phyloP scores from a whole-genome alignment of 2,329 filamentous ascomycete genomes.

The Sordariomycetes sp. region DNA sequence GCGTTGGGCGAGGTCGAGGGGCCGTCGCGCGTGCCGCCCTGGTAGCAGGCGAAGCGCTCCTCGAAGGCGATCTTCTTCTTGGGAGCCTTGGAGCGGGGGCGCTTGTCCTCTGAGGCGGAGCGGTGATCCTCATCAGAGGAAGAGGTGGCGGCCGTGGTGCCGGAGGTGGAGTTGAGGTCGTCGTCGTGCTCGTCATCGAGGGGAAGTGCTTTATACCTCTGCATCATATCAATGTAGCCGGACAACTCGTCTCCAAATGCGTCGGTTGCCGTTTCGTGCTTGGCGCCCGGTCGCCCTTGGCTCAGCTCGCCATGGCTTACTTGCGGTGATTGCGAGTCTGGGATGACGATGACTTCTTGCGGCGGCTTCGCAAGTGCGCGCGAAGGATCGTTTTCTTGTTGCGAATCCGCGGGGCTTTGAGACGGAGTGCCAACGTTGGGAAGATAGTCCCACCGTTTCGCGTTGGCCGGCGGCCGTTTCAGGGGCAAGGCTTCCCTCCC shows the following conservation, averaged over 20 bases:
- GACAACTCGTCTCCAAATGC: conserved; percentile 45
- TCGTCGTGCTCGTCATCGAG: conserved; percentile 39
- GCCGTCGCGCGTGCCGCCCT: conserved; percentile 32
- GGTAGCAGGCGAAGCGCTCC: conserved; percentile 44
- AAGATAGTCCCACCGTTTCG: conserved; percentile 24
- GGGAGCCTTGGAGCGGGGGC: conserved; percentile 6
- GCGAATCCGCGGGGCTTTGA: conserved; percentile 3
- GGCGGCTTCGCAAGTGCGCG: not conserved
- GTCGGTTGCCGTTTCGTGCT: conserved; percentile 2
- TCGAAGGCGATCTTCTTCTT: conserved; percentile 25
- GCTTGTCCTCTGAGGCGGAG: conserved; percentile 12
- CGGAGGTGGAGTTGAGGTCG: conserved; percentile 10
- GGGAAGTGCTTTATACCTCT: conserved; percentile 47
- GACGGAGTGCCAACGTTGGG: conserved; percentile 24
- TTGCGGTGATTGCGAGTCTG: not conserved
- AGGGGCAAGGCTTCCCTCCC: conserved; percentile 13
- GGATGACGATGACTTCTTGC: not conserved
- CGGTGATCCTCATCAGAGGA: conserved; percentile 8
- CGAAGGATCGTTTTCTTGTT: not conserved
- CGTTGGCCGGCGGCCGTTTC: conserved; percentile 12
- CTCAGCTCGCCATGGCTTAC: not conserved
- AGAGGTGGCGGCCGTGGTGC: conserved; percentile 4
- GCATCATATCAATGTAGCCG: conserved; percentile 52
- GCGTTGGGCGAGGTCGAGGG: conserved; percentile 56
- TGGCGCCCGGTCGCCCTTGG: not conserved